A percentile compares a stretch with the other conserved stretches of the same genome.
phyloP scores from a whole-genome alignment of 805 yeast genomes.

The Candida yuanshanica region DNA sequence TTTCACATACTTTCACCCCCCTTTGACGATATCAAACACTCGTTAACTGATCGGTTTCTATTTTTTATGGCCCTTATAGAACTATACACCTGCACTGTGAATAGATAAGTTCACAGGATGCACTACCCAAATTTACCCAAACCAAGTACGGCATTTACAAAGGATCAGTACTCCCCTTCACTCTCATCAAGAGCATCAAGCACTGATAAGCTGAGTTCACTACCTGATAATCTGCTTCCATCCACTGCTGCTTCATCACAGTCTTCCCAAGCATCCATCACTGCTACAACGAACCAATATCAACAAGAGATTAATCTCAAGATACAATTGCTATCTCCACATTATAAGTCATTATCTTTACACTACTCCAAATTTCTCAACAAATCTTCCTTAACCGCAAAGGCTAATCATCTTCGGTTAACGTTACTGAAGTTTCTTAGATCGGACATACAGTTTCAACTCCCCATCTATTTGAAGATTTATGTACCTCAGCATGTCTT shows the following conservation, averaged over 20 bases:
- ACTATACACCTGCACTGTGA: no score
- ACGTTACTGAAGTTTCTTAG: conserved; percentile 12
- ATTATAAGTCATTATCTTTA: neutral
- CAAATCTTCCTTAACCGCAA: conserved; percentile 5
- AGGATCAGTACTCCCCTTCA: conserved; percentile 1
- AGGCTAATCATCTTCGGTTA: conserved; percentile 11
- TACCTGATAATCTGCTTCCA: conserved; percentile 1
- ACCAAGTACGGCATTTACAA: conserved; percentile 4
- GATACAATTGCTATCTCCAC: neutral
- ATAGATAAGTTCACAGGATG: conserved; percentile 1
- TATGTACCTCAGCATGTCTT: neutral
- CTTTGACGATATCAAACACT: no score
- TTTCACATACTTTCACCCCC: no score
- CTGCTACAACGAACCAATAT: neutral
- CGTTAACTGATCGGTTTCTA: no score
- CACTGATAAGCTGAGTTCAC: conserved; percentile 3
- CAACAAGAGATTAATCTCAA: neutral
- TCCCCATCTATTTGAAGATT: neutral
- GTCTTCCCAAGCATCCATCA: neutral
- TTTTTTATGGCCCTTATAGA: no score
- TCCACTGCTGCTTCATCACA: neutral
- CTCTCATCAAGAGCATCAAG: conserved; percentile 5
- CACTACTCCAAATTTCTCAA: conserved; percentile 3
- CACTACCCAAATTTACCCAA: conserved; percentile 3
- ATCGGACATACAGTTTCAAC: conserved; percentile 3